Evolutionary conservation across 768 basidiomycete species (phyloP).

Genomic region (Rhizopogon vulgaris): DNA sequence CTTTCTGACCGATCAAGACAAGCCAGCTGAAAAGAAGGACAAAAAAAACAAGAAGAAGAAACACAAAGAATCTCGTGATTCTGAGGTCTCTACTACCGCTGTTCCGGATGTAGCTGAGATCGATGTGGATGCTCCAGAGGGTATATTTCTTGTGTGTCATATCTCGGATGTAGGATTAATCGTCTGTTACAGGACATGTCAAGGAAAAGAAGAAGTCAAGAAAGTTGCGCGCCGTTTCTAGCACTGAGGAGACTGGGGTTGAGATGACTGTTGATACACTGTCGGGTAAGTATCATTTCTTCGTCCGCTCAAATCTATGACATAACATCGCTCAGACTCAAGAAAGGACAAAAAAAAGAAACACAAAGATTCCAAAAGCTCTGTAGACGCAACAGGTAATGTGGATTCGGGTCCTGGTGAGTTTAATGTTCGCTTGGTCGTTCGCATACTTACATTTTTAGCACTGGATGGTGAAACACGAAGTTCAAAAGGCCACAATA

Average conservation of each 20-base stretch:
- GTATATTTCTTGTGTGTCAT: background rate
- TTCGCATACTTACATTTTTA: background rate
- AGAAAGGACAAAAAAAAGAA: constrained; percentile 12
- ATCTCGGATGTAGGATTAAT: constrained; percentile 3
- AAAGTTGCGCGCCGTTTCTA: background rate
- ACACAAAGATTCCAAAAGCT: background rate
- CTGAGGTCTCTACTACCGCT: constrained; percentile 11
- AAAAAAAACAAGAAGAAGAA: constrained; percentile 37
- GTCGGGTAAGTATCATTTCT: background rate
- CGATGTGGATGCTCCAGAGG: constrained; percentile 1
- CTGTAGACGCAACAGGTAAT: background rate
- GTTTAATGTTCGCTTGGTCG: background rate
- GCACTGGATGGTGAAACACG: constrained; percentile 1
- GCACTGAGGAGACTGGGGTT: background rate
- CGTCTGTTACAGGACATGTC: constrained; percentile 10
- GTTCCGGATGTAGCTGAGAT: constrained; percentile 13
- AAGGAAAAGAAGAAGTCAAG: constrained; percentile 7
- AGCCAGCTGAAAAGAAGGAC: constrained; percentile 23
- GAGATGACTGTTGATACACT: background rate
- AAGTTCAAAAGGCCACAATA: constrained; percentile 10
- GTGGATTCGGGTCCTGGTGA: background rate
- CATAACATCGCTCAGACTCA: background rate
- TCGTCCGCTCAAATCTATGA: background rate
- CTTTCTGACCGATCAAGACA: constrained; percentile 8
- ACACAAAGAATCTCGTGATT: constrained; percentile 35